These are phyloP conservation scores for Dactylellina cionopaga DNA, from an alignment of 2,329 filamentous ascomycete species.

Conservation along the genomic window DNA sequence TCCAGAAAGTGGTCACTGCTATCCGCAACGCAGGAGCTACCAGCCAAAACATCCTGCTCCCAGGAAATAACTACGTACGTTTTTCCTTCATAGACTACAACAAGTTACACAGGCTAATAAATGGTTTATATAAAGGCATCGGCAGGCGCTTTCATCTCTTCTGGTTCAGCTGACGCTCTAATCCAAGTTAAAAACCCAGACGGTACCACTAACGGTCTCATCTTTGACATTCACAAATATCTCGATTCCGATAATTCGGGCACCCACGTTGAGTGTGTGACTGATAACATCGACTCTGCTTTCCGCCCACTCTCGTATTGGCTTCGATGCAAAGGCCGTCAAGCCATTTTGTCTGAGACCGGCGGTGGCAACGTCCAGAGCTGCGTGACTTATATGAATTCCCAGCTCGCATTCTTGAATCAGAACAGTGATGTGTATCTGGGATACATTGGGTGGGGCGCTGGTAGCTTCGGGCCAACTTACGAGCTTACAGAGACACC, in stretches of 20 bases:
- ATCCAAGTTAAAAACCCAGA: slow-evolving; percentile 69
- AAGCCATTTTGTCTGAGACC: slow-evolving; percentile 60
- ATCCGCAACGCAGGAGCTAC: slow-evolving; percentile 73
- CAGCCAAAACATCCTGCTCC: slow-evolving; percentile 71
- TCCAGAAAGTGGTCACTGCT: slow-evolving; percentile 72
- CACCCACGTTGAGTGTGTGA: slow-evolving; percentile 66
- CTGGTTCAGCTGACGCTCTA: slow-evolving; percentile 66
- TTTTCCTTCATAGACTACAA: too few relatives aligned
- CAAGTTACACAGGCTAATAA: too few relatives aligned
- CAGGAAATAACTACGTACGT: slow-evolving; percentile 71
- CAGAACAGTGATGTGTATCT: slow-evolving; percentile 57
- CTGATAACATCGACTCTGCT: slow-evolving; percentile 60
- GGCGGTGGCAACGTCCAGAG: slow-evolving; percentile 60
- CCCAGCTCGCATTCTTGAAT: slow-evolving; percentile 59
- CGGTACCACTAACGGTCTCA: slow-evolving; percentile 67
- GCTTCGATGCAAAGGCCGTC: slow-evolving; percentile 59
- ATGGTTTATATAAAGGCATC: too few relatives aligned
- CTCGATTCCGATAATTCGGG: slow-evolving; percentile 70
- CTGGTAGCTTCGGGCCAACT: slow-evolving; percentile 53
- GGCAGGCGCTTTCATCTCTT: slow-evolving; percentile 65
- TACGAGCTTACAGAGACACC: slow-evolving; percentile 30
- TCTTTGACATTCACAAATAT: slow-evolving; percentile 72
- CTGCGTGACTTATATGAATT: slow-evolving; percentile 58
- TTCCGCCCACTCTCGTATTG: slow-evolving; percentile 60
- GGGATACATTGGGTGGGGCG: slow-evolving; percentile 57